Evolutionary conservation across 2,329 filamentous ascomycete species (phyloP), one percentile per base, ranked within the genome.

Genomic region (Leptographium galeiforme): DNA sequence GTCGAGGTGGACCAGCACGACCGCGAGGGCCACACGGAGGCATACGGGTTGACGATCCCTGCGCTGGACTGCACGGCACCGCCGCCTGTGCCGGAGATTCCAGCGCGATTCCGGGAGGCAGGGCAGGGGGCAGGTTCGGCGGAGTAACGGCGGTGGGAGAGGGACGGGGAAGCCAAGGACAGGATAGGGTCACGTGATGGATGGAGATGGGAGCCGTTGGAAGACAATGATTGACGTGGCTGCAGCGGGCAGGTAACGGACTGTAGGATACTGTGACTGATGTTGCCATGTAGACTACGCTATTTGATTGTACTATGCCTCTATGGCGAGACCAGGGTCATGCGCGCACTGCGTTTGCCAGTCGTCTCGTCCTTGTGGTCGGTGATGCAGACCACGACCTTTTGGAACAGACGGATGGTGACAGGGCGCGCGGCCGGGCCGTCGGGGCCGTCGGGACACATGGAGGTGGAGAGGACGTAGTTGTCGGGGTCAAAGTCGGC

Each of bases 321-420:
- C 43, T 40, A 34, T 1, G 33, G 39, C 32, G 34, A 5, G 1
- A 85, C 70, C 63, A 87, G 66, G 68, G 84, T 82, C 74, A 93
- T 77, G 75, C 84, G 89, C 25, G 90, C 85, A 60, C 87, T 91
- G 59, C 93, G 81, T 82, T 97, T 98, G 53, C 93, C 93, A n/a
- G 91, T 96, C 56, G 81, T 81, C 71, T 94, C 88, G 67, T 98
- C 93, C 74, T 90, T 88, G 64, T 95, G 85, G 66, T 97, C 94
- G 62, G 82, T 87, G 59, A 98, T 89, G 65, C 84, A 81, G 14
- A 98, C 91, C 61, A 76, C 79, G 59, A 98, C 86, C 74, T 91
- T 95, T 67, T 93, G 82, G 75, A 98, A 98, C 56, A 98, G 71
- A 67, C 94, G 89, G 1, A 96, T 78, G 58, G 69, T 76, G 60